A percentile compares a stretch with the other conserved stretches of the same genome.
These are phyloP conservation scores for Aegle marmelos DNA, from an alignment of 345 rosid genomes.

Conservation along the genomic window DNA sequence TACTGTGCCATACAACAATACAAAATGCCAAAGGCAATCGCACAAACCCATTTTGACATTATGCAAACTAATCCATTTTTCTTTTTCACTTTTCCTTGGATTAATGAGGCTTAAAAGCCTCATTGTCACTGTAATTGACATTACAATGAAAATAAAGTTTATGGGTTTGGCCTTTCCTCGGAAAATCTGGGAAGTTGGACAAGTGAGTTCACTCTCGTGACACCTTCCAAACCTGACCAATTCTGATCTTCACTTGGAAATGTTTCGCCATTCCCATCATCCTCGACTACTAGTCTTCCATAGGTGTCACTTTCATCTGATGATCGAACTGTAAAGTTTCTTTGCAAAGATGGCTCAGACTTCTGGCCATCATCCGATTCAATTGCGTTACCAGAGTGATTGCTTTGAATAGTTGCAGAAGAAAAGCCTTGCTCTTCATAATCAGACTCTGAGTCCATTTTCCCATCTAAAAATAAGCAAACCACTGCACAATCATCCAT, in stretches of 20 bases:
- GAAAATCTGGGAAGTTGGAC: constrained; percentile 98
- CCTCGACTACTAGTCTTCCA: constrained; percentile 31
- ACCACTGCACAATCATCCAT: constrained; percentile 99
- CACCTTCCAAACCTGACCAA: constrained; percentile 96
- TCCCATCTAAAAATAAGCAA: constrained; percentile 90
- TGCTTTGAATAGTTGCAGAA: constrained; percentile 73
- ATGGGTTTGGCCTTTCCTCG: constrained; percentile 54
- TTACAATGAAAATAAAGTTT: constrained; percentile 23
- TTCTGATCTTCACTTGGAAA: constrained; percentile 59
- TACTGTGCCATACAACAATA: constrained; percentile 21
- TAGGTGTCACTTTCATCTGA: constrained; percentile 52
- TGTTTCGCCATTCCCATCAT: constrained; percentile 36
- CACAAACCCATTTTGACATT: constrained; percentile 15
- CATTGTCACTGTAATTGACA: constrained; percentile 20
- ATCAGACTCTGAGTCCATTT: constrained; percentile 89
- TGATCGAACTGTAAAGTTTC: constrained; percentile 86
- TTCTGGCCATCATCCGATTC: constrained; percentile 82
- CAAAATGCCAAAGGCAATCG: constrained; percentile 20
- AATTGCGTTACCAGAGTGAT: constrained; percentile 60
- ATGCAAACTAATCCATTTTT: constrained; percentile 13
- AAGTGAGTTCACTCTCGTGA: constrained; percentile 93
- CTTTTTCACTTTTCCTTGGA: constrained; percentile 3
- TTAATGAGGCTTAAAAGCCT: constrained; percentile 13
- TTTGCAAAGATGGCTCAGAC: constrained; percentile 78
- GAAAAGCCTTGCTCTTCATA: constrained; percentile 73